Base-by-base conservation (phyloP, 805 yeast species). In the Saccharomycopsis olivae region DNA sequence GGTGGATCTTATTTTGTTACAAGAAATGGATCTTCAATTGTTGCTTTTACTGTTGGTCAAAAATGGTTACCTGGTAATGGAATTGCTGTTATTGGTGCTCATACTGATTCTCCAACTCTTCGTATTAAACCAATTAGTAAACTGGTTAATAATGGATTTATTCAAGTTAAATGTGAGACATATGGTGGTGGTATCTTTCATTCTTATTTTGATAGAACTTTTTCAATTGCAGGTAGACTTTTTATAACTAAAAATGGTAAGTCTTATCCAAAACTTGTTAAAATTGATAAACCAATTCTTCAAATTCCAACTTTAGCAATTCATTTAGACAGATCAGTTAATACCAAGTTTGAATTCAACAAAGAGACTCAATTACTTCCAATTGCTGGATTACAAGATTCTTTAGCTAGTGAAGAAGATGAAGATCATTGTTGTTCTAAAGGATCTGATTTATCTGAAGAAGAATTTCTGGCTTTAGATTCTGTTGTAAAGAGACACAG, bases 151-250 rank as follows among this genome's bases (percentile, higher is more conserved):
- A 88, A 83, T 51, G 94, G 94, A 1, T 89, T 76, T 53, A 69
- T 75, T 40, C 95, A 88, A 57, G 75, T 92, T 15, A 97, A 95
- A 29, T 94, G 92, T 8, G 97, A 92, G 59, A 73, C 79, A 36
- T 89, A 89, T 54, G 97, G 98, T 41, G 97, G 97, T 27, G 92
- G 95, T 37, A 77, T 88, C 40, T 92, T 96, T 76, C 96, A 85
- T 56, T 75, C 95, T 4, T 89, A 97, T 96, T 89, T 92, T 54
- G 98, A 89, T 58, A 75, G 96, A 44, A 96, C 89, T 57, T 68
- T 92, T 51, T 71, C 89, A 29, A 64, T 87, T 44, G 97, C 96
- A 6, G 98, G 98, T 13, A 69, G 97, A 49, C 95, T 89, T 1
- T 78, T 78, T 55, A 80, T 84, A 14, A 53, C 56, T 14, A 60